Base-by-base conservation (phyloP, 179 eudicot species). In the Beta corolliflora region DNA sequence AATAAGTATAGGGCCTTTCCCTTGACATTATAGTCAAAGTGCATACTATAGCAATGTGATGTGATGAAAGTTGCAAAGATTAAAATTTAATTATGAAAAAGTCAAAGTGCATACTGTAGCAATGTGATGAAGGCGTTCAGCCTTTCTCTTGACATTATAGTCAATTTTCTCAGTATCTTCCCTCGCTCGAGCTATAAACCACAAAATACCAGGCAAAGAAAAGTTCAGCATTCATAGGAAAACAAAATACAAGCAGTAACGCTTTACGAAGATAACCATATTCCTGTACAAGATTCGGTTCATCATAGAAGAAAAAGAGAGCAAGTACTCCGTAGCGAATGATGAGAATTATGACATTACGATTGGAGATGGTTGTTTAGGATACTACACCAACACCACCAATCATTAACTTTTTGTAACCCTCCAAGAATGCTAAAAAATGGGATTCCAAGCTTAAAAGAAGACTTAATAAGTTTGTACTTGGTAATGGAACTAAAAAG, bases 151-250 rank as follows among this genome's bases (percentile, higher is more conserved):
- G 83, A 95, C 95, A 75, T 79, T 80, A 73, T 83, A 68, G 87
- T 95, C 99, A 78, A 95, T 91, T 87, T 88, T 95, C 87, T 84
- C 92, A 68, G 99, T 94, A 84, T 92, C 97, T 81, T 95, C 94
- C 82, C 97, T 90, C 45, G 94, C 99, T 66, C 99, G 98, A 85
- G 99, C 99, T 95, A 87, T 77, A 84, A 86, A 80, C 79, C 79
- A 88, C 82, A 73, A 61, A 81, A 29, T 19, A 63, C 63, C 70
- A 59, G 70, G 72, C 74, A 78, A 77, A 80, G 74, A 55, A 18
- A 70, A 50, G 45, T 46, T 48, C 45, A 79, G 64, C 16, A 36
- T 21, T 69, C 76, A 29, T 21, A 73, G 50, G 48, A 21, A 53
- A 46, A 69, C 31, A 78, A 11, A 25, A 19, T 63, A 19, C 19